Percentiles rank a stretch among this genome's conserved stretches.
Conservation (phyloP, 345 rosid species). For the Adansonia digitata region DNA sequence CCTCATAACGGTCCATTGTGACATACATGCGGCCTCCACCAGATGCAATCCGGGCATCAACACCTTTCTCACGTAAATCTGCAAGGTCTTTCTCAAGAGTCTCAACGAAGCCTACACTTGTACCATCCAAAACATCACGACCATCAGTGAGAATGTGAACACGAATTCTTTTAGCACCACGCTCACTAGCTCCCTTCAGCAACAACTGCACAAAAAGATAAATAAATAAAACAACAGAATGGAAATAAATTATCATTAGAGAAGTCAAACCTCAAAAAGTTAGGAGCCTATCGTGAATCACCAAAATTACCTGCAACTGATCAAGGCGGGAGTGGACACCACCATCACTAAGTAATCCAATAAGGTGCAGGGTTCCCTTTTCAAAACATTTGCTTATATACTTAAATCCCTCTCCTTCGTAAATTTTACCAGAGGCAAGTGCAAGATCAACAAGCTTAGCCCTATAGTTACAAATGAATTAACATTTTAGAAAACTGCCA, state of each 20-base stretch:
- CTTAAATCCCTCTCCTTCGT: slow-evolving; percentile 77
- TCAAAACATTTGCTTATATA: slow-evolving; percentile 58
- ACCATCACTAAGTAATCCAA: slow-evolving; percentile 93
- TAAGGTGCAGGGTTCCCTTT: slow-evolving; percentile 66
- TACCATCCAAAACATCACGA: slow-evolving; percentile 94
- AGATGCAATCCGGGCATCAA: slow-evolving; percentile 88
- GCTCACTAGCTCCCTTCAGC: slow-evolving; percentile 78
- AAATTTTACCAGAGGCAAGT: slow-evolving; percentile 90
- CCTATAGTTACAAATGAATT: slow-evolving; percentile 33
- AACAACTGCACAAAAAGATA: slow-evolving; percentile 46
- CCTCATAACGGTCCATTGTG: slow-evolving; percentile 98
- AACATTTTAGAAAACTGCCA: neutral
- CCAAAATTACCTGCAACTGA: slow-evolving; percentile 59
- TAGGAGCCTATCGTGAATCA: neutral
- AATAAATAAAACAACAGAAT: neutral
- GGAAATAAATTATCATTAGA: neutral
- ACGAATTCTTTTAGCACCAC: slow-evolving; percentile 86
- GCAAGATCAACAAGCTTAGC: slow-evolving; percentile 92
- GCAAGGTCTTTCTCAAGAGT: slow-evolving; percentile 71
- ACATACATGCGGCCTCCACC: slow-evolving; percentile 99
- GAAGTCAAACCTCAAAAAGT: neutral
- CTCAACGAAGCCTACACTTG: slow-evolving; percentile 82
- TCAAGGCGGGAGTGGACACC: slow-evolving; percentile 97
- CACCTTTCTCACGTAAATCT: slow-evolving; percentile 55
- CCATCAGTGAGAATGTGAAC: slow-evolving; percentile 94